These are phyloP conservation scores for Debaryomyces sp. DNA, from an alignment of 1,139 yeast species.

Conservation along the genomic window DNA sequence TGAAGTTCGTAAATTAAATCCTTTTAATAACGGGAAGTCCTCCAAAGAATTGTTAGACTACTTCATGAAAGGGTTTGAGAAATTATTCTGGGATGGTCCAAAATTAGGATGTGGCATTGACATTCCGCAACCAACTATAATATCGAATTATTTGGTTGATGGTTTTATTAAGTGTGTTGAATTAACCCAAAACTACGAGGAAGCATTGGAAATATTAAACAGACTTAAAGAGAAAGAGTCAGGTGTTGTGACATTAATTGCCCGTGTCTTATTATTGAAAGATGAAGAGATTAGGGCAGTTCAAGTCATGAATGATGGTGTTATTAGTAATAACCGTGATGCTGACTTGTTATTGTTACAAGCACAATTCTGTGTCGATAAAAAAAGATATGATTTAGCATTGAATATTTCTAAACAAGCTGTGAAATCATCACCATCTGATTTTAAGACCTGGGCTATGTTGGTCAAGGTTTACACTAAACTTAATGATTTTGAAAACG, in stretches of 20 bases:
- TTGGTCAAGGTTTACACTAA: slow-evolving; percentile 74
- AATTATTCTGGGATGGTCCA: slow-evolving; percentile 67
- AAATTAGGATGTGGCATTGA: slow-evolving; percentile 69
- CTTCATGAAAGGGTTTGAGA: slow-evolving; percentile 63
- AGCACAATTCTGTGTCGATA: slow-evolving; percentile 69
- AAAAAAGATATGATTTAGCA: slow-evolving; percentile 71
- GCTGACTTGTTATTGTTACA: slow-evolving; percentile 62
- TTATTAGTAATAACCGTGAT: slow-evolving; percentile 62
- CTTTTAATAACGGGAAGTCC: slow-evolving; percentile 52
- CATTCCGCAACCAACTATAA: slow-evolving; percentile 66
- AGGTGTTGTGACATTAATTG: slow-evolving; percentile 58
- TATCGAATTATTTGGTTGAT: slow-evolving; percentile 76
- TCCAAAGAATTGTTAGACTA: slow-evolving; percentile 49
- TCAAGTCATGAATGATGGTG: slow-evolving; percentile 60
- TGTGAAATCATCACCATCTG: slow-evolving; percentile 81
- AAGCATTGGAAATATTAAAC: slow-evolving; percentile 57
- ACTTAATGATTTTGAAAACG: slow-evolving; percentile 70
- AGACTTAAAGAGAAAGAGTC: slow-evolving; percentile 46
- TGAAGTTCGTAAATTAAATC: slow-evolving; percentile 54
- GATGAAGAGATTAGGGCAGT: slow-evolving; percentile 85
- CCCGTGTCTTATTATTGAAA: slow-evolving; percentile 53
- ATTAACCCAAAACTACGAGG: slow-evolving; percentile 64
- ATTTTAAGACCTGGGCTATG: slow-evolving; percentile 80
- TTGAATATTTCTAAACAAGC: slow-evolving; percentile 73
- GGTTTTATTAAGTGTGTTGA: slow-evolving; percentile 67